Conservation (phyloP, 768 basidiomycete genomes). For the Psilocybe cubensis region DNA sequence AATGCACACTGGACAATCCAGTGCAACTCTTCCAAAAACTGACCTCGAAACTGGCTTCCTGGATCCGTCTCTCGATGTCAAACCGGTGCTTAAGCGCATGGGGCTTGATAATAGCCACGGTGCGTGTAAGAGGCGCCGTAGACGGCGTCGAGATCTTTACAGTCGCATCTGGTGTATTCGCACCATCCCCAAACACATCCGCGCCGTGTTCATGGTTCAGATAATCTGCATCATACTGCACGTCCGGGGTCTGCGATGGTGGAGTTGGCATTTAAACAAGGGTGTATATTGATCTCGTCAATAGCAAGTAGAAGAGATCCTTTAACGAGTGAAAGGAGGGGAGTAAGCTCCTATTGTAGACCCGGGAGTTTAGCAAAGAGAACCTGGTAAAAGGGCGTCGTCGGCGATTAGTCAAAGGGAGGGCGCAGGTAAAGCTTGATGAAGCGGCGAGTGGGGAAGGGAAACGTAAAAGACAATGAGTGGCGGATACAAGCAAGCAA, state of each 20-base stretch:
- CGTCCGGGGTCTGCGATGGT: constrained; percentile 27
- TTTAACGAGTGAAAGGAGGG: not conserved
- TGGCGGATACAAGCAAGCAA: not conserved
- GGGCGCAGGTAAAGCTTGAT: no score
- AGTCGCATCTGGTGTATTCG: constrained; percentile 12
- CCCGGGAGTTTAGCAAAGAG: not conserved
- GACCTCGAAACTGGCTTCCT: constrained; percentile 84
- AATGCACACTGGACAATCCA: not conserved
- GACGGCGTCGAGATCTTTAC: constrained; percentile 16
- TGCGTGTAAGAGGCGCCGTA: constrained; percentile 49
- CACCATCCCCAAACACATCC: constrained; percentile 5
- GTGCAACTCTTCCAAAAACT: constrained; percentile 18
- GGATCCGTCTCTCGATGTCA: constrained; percentile 79
- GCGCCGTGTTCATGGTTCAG: constrained; percentile 7
- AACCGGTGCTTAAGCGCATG: constrained; percentile 76
- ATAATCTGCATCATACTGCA: constrained; percentile 12
- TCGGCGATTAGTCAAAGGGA: not conserved
- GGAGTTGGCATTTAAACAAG: constrained; percentile 23
- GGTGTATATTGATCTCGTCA: not conserved
- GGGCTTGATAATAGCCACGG: constrained; percentile 84
- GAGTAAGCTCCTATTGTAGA: not conserved
- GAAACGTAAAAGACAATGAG: constrained; percentile 6
- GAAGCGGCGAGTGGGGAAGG: not conserved
- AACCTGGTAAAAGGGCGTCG: not conserved
- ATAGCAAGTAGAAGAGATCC: not conserved